Base-by-base conservation (phyloP, 1,284 basidiomycete genomes). In the Microbotryomycetes sp. region DNA sequence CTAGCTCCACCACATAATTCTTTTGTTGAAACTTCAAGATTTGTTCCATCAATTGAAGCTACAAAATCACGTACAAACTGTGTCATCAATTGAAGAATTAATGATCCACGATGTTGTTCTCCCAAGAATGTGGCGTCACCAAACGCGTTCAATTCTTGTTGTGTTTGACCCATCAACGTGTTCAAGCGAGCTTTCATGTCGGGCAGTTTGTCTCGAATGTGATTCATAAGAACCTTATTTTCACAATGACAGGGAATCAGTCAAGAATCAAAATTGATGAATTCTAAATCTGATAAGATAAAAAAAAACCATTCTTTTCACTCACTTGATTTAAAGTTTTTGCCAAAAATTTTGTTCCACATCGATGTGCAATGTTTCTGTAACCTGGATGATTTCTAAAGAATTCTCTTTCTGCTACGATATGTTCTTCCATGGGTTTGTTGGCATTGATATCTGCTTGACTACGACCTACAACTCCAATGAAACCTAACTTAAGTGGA, bases 161-260 rank as follows among this genome's bases (percentile, higher is more conserved):
- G 93, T 4, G 96, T 92, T 78, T 98, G 96, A 14, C 93, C 92
- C 91, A 98, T 98, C 16, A 98, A 79, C 6, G 96, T 98, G 76
- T 98, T 98, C 67, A 99, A 79, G 22, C 93, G 83, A 15, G 96
- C 96, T 77, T 99, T 99, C 96, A 98, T 98, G 77, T 99, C 96
- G 0, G 96, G 96, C 46, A 99, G 81, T 78, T 98, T 97, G 74
- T 99, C 96, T 59, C 96, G 85, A 70, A 98, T 98, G 76, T 99
- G 96, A 77, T 89, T 91, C 84, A 98, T 87, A 63, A 99, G 79
- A 46, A 97, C 93, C 88, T 91, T 59, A 3, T 7, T 15, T 32
- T 30, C 57, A 52, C n/a, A n/a, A n/a, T n/a, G n/a, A n/a, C n/a
- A 60, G 58, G 54, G 45, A 25, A 55, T 6, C 53, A 23, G 30